Base-by-base conservation (phyloP, 192 early-diverging fungal genomes). In the Backusella sp. region DNA sequence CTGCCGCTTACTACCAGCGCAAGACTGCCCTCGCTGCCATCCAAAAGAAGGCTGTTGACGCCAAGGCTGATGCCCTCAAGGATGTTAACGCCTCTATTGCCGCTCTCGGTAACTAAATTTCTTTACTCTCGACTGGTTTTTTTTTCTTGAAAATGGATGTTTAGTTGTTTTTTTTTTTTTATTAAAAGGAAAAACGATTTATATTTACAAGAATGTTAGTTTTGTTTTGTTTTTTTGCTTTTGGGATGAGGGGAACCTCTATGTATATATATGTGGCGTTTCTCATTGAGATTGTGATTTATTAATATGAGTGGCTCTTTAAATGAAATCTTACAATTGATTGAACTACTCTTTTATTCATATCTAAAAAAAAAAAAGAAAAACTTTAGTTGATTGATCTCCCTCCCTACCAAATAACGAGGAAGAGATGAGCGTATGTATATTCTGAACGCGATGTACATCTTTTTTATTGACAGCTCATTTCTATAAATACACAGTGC, bases 1-100 rank as follows among this genome's bases (percentile, higher is more conserved):
- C 88, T 84, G 85, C 92, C 83, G 96, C 93, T 78, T 97, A 87
- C 92, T 98, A 97, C 90, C 92, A 97, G 84, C 93, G 92, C 90
- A 93, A 90, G 85, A 89, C 95, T 90, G 94, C 80, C 32, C 62
- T 81, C n/a, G 26, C 66, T 71, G 73, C 80, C 35, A 69, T 81
- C 69, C 73, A 81, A 52, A 77, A 74, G 73, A 81, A 81, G 76
- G 80, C 80, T 72, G 76, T 77, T 75, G 77, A 77, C 34, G 83
- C 80, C 81, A 86, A 89, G 86, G 84, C 81, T 70, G 76, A 79
- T 83, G 79, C 86, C 73, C 79, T 89, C 73, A 86, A 86, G 70
- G 80, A 84, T 68, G 80, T 89, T 82, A 86, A 91, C 76, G 81
- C 85, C 76, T 79, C 85, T 73, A 84, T 91, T 65, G 84, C 77